phyloP scores from a whole-genome alignment of 2,329 filamentous ascomycete species.

The Verticillium alfalfae region DNA sequence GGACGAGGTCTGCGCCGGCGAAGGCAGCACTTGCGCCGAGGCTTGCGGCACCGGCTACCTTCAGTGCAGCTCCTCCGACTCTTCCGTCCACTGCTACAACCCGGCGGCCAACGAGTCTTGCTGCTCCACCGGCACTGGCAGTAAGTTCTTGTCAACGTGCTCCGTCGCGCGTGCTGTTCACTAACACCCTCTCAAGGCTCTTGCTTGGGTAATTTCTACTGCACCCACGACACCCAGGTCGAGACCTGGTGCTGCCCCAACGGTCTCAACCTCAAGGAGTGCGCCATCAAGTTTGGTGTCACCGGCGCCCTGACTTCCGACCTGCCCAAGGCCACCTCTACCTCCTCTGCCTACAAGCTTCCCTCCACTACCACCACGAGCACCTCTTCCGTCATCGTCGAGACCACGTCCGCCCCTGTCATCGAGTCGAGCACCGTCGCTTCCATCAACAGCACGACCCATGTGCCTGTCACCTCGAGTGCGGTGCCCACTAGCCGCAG shows the following conservation, averaged over 20 bases:
- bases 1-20: conserved; percentile 40
- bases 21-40: conserved; percentile 43
- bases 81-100: conserved; percentile 54
- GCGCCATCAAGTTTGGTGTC: conserved; percentile 44
- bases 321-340: conserved; percentile 28
- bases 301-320: conserved; percentile 43
- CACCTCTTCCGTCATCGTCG: not conserved
- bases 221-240: conserved; percentile 44
- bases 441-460: not conserved
- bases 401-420: not conserved
- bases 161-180: not conserved
- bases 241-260: conserved; percentile 59
- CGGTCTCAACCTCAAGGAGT: conserved; percentile 44
- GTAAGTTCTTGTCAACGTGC: conserved; percentile 31
- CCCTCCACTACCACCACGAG: not conserved
- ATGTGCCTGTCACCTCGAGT: not conserved
- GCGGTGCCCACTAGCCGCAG: not conserved
- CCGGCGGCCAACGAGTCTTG: conserved; percentile 44
- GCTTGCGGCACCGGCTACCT: conserved; percentile 47
- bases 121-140: conserved; percentile 52
- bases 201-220: conserved; percentile 57
- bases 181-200: conserved; percentile 38
- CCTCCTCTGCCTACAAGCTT: conserved; percentile 56
- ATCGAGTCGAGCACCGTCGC: not conserved
- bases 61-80: conserved; percentile 43